Percentiles rank a stretch among this genome's conserved stretches.
Conservation (phyloP, 495 filamentous ascomycete species). For the Aspergillus carlsbadensis region DNA sequence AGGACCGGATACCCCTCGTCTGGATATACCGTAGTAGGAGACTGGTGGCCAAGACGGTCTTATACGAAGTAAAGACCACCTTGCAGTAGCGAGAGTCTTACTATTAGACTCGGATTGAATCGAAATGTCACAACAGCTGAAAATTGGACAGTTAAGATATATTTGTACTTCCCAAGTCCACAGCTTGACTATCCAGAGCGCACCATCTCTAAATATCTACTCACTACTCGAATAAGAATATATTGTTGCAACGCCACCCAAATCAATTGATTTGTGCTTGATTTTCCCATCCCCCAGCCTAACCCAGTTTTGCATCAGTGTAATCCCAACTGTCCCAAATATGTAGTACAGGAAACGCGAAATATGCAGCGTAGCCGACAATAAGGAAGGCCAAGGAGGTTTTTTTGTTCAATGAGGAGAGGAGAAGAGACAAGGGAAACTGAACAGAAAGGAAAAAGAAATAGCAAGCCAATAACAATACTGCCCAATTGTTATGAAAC, state of each 20-base stretch:
- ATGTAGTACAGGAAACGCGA: conserved; percentile 31
- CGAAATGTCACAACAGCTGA: background rate
- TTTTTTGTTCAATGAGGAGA: conserved; percentile 16
- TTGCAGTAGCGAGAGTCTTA: too few species aligned
- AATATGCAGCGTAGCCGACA: conserved; percentile 21
- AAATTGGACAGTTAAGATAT: too few species aligned
- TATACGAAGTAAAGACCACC: too few species aligned
- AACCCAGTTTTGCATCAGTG: conserved; percentile 26
- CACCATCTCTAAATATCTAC: too few species aligned
- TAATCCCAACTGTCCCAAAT: conserved; percentile 28
- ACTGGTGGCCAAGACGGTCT: too few species aligned
- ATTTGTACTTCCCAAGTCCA: too few species aligned
- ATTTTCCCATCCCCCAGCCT: conserved; percentile 18
- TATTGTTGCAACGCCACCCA: conserved; percentile 20
- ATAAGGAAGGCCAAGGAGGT: conserved; percentile 16
- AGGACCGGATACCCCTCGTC: too few species aligned
- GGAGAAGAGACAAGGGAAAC: conserved; percentile 15
- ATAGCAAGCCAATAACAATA: conserved; percentile 13
- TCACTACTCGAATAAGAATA: too few species aligned
- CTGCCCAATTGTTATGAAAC: conserved; percentile 17
- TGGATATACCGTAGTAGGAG: too few species aligned
- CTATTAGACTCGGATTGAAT: too few species aligned
- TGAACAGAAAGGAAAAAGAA: conserved; percentile 8
- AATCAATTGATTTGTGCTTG: conserved; percentile 23
- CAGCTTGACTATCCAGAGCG: too few species aligned